phyloP scores from a whole-genome alignment of 208 protist genomes.

The Trypanosoma conorhini region DNA sequence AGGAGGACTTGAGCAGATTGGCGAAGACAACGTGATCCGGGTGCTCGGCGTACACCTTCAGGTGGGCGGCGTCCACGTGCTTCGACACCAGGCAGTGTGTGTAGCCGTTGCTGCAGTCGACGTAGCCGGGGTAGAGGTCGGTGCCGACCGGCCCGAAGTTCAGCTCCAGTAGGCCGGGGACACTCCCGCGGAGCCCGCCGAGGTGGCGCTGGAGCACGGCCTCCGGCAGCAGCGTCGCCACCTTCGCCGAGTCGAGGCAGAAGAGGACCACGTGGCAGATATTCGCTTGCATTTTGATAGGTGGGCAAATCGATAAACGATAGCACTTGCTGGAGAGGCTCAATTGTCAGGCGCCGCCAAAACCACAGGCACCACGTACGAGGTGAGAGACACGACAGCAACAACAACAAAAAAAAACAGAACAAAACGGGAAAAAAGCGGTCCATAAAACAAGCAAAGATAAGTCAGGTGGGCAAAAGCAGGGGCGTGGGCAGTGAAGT shows the following conservation, averaged over 20 bases:
- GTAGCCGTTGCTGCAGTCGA: slow-evolving; percentile 54
- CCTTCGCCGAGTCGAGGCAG: slow-evolving; percentile 47
- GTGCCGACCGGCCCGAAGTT: slow-evolving; percentile 47
- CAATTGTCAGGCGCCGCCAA: not conserved
- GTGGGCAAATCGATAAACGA: not conserved
- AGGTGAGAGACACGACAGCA: too few relatives aligned
- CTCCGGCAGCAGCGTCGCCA: slow-evolving; percentile 36
- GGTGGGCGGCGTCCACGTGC: slow-evolving; percentile 45
- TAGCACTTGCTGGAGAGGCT: not conserved
- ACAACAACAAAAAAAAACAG: slow-evolving; percentile 10
- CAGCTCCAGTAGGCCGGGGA: slow-evolving; percentile 60
- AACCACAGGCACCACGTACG: not conserved
- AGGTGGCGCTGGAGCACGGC: slow-evolving; percentile 8
- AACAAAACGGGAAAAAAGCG: slow-evolving; percentile 14
- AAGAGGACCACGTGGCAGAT: slow-evolving; percentile 71
- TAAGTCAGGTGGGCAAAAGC: not conserved
- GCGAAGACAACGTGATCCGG: slow-evolving; percentile 58
- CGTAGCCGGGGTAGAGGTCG: slow-evolving; percentile 53
- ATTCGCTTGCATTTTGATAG: slow-evolving; percentile 1
- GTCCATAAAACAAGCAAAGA: slow-evolving; percentile 10
- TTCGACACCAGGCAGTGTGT: slow-evolving; percentile 67
- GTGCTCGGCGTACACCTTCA: slow-evolving; percentile 55
- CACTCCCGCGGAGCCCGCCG: slow-evolving; percentile 16
- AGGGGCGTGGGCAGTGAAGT: not conserved
- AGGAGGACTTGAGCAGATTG: slow-evolving; percentile 43